Conservation (phyloP, 2,329 filamentous ascomycete genomes). For the Fusarium tricinctum region DNA sequence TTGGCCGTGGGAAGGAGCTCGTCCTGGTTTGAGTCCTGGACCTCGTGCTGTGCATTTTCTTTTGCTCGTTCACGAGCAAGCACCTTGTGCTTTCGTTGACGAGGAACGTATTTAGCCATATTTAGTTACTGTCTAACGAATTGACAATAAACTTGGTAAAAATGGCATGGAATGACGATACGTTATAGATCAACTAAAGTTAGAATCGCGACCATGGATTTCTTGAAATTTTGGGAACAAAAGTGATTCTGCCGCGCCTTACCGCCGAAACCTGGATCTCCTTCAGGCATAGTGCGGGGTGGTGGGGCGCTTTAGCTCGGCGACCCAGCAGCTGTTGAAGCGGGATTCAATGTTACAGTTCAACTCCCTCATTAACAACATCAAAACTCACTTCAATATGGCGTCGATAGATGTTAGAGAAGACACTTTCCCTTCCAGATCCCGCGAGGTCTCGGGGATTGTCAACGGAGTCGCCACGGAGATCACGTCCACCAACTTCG, state of each 20-base stretch:
- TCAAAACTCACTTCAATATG: slow-evolving; percentile 52
- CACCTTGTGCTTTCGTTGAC: slow-evolving; percentile 77
- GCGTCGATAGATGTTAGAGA: slow-evolving; percentile 58
- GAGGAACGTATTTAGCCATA: slow-evolving; percentile 72
- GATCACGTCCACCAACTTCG: slow-evolving; percentile 79
- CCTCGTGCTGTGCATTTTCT: slow-evolving; percentile 59
- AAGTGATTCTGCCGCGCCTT: slow-evolving; percentile 53
- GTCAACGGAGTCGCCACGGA: slow-evolving; percentile 80
- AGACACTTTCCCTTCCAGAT: slow-evolving; percentile 77
- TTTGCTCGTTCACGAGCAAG: slow-evolving; percentile 72
- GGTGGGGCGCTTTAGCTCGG: slow-evolving; percentile 36
- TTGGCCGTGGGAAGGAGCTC: slow-evolving; percentile 59
- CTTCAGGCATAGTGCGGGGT: slow-evolving; percentile 56
- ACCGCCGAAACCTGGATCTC: slow-evolving; percentile 54
- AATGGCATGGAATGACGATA: slow-evolving; percentile 30
- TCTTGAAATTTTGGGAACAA: slow-evolving; percentile 55
- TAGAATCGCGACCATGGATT: slow-evolving; percentile 25
- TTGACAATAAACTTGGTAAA: slow-evolving; percentile 21
- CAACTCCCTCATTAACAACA: slow-evolving; percentile 29
- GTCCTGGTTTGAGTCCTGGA: slow-evolving; percentile 54
- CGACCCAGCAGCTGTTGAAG: slow-evolving; percentile 9
- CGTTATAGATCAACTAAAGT: slow-evolving; percentile 28
- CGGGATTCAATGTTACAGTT: slow-evolving; percentile 2
- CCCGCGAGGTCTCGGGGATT: slow-evolving; percentile 69
- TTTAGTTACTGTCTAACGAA: slow-evolving; percentile 16